Evolutionary conservation across 768 basidiomycete species (phyloP), one percentile per base, ranked within the genome.

Genomic region (Podaxis sp.): DNA sequence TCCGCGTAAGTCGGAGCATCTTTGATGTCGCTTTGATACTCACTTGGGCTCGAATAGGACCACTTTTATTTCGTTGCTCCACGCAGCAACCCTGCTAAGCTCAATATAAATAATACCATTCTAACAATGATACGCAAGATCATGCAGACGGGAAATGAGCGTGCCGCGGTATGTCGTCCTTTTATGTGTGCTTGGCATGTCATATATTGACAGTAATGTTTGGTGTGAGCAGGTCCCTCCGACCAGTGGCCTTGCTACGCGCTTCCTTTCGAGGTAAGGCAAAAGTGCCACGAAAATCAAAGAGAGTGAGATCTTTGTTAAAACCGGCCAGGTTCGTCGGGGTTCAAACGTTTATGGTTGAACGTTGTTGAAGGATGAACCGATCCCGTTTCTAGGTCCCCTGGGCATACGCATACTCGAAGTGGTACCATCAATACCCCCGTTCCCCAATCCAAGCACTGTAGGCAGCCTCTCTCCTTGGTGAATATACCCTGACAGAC

Each of bases 221-320:
- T 9, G 24, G 67, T 73, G 19, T 11, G 68, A 64, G 57, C 64
- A 79, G 66, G 65, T 76, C 33, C 64, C 72, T 19, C 66, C 75
- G 2, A 64, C 67, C 11, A 66, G 69, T 38, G 76, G 73, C 1
- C 71, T 69, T 3, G 69, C 82, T 3, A 79, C 78, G 11, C 80
- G 82, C 33, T 85, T 85, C 70, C 76, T 85, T 13, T 83, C 83
- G 1, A 80, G 84, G 2, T 86, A 75, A 63, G 84, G 86, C 65
- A 86, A 84, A 65, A 82, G 82, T 57, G 84, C 85, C 7, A 85
- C 83, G 0, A 84, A 86, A 66, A 84, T 86, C 70, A 86, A 84
- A 63, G 83, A 85, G 63, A 82, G 79, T 30, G 68, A 73, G 53
- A 63, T 85, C 11, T 86, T 84, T 61, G 74, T 77, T 44, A 73